Conservation (phyloP, 805 yeast genomes). For the Metschnikowia vanudenii region DNA sequence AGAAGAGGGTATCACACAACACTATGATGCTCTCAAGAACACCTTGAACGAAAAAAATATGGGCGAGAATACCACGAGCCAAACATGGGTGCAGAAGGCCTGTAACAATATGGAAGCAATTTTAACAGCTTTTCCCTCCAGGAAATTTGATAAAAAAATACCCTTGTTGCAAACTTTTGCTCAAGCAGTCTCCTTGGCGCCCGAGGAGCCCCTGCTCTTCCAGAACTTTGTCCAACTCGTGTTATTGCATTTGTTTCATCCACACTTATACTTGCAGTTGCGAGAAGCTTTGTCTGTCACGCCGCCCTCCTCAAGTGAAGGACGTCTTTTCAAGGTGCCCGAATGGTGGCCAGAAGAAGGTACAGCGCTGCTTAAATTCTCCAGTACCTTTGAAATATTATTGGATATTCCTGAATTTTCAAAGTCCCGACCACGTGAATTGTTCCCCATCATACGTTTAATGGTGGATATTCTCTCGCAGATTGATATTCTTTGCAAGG, state of each 20-base stretch:
- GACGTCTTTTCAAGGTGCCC: conserved; percentile 3
- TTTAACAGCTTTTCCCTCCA: not conserved
- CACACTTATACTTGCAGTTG: conserved; percentile 5
- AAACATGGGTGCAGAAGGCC: not conserved
- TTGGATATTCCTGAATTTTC: conserved; percentile 3
- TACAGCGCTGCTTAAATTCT: not conserved
- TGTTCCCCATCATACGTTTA: not conserved
- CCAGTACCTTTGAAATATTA: conserved; percentile 13
- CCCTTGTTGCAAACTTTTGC: conserved; percentile 4
- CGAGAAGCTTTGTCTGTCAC: conserved; percentile 1
- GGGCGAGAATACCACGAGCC: too few species aligned
- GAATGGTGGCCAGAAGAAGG: conserved; percentile 13
- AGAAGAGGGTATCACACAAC: not conserved
- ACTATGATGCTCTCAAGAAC: not conserved
- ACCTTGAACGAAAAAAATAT: not conserved
- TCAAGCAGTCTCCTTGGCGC: not conserved
- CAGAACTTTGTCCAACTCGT: conserved; percentile 9
- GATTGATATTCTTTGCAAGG: conserved; percentile 2
- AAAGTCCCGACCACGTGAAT: not conserved
- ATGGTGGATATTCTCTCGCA: not conserved
- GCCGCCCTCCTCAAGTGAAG: not conserved
- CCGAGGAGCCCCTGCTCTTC: not conserved
- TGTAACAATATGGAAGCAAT: not conserved
- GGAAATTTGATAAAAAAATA: not conserved
- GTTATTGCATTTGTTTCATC: conserved; percentile 11